Evolutionary conservation across 257 asterid genomes (phyloP), one percentile per base, ranked within the genome.

Genomic region (Solanum tarijense): DNA sequence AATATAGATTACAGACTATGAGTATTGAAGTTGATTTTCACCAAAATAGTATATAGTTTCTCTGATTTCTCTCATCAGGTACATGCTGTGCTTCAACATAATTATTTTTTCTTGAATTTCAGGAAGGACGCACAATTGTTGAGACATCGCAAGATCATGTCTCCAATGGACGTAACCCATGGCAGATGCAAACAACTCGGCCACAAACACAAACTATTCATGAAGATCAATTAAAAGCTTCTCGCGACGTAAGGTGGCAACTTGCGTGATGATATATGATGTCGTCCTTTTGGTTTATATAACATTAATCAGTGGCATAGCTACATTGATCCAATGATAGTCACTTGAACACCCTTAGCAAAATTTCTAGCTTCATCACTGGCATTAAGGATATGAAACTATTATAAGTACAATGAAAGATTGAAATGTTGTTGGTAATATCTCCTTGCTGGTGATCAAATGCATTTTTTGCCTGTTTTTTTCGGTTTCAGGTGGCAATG

Each of bases 191-290:
- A 85, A 43, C 91, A 34, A 39, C 91, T 34, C 91, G 89, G 66
- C 41, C 88, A 9, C 90, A 52, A 43, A 89, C 86, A 84, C 83
- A 74, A 74, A 93, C 69, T 48, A 18, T 89, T 90, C 96, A 90
- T 82, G 99, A 96, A 88, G 98, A 93, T 88, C 94, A 93, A 92
- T 91, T 97, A 88, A 96, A 96, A 91, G 98, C 98, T 92, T 95
- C 99, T 92, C 98, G 99, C 92, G 98, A 97, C 92, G 99, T 97
- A 96, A 95, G 97, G 98, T 93, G 93, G 92, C 97, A 93, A 88
- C 87, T 87, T 68, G 82, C 27, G 82, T 85, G 27, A 39, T 90
- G 92, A 86, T 11, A 84, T 86, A 62, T 34, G 35, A 86, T 88
- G 85, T 82, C 74, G 75, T 82, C 48, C 75, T 73, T 73, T 41